phyloP scores from a whole-genome alignment of 1,139 yeast species.

The Sugiyamaella paludigena region DNA sequence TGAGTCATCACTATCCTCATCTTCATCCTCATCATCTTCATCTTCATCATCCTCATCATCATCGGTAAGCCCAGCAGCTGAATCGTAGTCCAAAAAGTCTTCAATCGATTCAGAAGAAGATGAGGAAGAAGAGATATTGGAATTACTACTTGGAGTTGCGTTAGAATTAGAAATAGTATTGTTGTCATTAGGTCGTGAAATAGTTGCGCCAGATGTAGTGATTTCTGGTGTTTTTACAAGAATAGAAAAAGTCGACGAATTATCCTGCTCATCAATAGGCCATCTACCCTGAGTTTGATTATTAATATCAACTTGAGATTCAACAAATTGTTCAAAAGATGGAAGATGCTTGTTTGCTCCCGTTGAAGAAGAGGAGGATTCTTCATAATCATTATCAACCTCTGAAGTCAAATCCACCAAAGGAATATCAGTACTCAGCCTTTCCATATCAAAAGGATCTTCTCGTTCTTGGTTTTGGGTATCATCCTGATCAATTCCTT shows the following conservation, averaged over 20 bases:
- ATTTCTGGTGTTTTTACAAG: slow-evolving; percentile 18
- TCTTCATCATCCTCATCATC: slow-evolving; percentile 14
- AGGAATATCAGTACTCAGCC: slow-evolving; percentile 15
- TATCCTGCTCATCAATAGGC: slow-evolving; percentile 32
- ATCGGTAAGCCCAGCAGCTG: slow-evolving; percentile 18
- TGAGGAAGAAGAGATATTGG: slow-evolving; percentile 1
- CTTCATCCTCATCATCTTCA: neutral
- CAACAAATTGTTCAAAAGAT: neutral
- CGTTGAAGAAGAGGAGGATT: neutral
- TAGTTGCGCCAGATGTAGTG: neutral
- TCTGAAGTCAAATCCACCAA: slow-evolving; percentile 11
- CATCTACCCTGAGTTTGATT: slow-evolving; percentile 21
- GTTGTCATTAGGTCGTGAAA: neutral
- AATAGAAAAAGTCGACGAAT: slow-evolving; percentile 31
- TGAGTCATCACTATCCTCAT: slow-evolving; percentile 2
- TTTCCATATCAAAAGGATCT: slow-evolving; percentile 15
- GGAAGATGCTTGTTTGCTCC: neutral
- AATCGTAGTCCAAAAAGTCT: slow-evolving; percentile 27
- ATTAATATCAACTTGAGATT: neutral
- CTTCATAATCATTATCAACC: neutral
- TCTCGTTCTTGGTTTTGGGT: slow-evolving; percentile 17
- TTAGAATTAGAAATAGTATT: neutral
- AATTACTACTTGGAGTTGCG: neutral
- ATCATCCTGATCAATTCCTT: neutral
- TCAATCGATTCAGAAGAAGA: slow-evolving; percentile 16